phyloP scores from a whole-genome alignment of 768 basidiomycete species.

The Phaeotremella skinneri region DNA sequence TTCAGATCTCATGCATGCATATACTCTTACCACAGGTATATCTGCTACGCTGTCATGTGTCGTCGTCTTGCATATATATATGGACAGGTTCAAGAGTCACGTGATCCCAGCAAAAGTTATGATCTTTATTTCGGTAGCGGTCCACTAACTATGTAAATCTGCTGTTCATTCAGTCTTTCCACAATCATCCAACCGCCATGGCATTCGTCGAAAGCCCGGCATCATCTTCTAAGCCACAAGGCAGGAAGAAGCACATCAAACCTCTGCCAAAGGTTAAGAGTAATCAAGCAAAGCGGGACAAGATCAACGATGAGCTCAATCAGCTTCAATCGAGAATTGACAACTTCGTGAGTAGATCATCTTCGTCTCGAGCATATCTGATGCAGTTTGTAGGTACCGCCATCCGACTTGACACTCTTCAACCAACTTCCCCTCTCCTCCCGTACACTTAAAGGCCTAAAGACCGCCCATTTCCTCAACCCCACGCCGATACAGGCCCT shows the following conservation, averaged over 20 bases:
- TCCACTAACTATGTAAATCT: too few relatives aligned
- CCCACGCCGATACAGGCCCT: slow-evolving; percentile 78
- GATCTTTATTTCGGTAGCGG: too few relatives aligned
- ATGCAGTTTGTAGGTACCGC: slow-evolving; percentile 55
- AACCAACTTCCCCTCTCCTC: slow-evolving; percentile 74
- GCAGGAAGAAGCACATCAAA: background rate
- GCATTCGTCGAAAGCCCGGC: slow-evolving; percentile 18
- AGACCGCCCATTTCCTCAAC: slow-evolving; percentile 76
- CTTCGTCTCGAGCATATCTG: background rate
- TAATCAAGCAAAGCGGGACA: slow-evolving; percentile 40
- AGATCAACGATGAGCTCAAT: slow-evolving; percentile 46
- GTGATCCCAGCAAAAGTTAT: background rate
- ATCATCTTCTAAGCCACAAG: slow-evolving; percentile 10
- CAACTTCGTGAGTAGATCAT: slow-evolving; percentile 47
- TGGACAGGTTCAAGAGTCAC: background rate
- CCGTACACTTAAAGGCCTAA: slow-evolving; percentile 74
- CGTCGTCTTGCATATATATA: too few relatives aligned
- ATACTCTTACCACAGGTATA: background rate
- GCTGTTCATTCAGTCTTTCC: too few relatives aligned
- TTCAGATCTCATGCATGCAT: background rate
- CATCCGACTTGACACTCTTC: slow-evolving; percentile 62
- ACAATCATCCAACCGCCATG: slow-evolving; percentile 2
- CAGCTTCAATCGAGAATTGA: slow-evolving; percentile 48
- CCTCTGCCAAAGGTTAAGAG: slow-evolving; percentile 32
- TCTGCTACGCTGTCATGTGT: too few relatives aligned